Evolutionary conservation across 2,329 filamentous ascomycete genomes (phyloP).

Genomic region (Pseudogymnoascus sp.): DNA sequence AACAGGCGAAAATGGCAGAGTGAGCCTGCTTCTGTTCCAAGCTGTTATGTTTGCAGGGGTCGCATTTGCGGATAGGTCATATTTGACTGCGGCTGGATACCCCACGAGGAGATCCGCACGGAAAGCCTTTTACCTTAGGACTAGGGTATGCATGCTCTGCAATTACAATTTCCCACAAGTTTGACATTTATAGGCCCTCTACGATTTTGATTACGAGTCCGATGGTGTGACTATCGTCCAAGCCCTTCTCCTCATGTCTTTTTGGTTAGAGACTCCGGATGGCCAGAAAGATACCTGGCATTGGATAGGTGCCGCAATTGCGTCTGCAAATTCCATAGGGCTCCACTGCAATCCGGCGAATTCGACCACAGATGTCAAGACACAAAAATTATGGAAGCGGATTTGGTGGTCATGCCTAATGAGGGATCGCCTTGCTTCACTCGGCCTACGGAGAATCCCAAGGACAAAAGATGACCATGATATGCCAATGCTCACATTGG

Average conservation of each 20-base stretch:
- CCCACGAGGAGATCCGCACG: conserved; percentile 66
- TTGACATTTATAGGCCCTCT: conserved; percentile 48
- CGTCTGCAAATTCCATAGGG: conserved; percentile 81
- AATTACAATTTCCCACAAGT: background rate
- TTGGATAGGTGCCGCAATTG: conserved; percentile 92
- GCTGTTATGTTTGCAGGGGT: conserved; percentile 87
- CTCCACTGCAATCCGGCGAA: conserved; percentile 71
- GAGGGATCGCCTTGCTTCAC: conserved; percentile 77
- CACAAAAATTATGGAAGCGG: conserved; percentile 77
- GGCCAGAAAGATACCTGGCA: conserved; percentile 96
- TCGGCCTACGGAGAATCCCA: conserved; percentile 84
- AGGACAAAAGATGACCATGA: conserved; percentile 87
- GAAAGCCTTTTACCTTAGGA: conserved; percentile 77
- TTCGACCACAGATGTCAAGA: conserved; percentile 60
- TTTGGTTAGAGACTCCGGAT: conserved; percentile 91
- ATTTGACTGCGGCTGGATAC: conserved; percentile 68
- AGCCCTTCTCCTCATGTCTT: conserved; percentile 79
- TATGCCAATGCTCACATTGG: conserved; percentile 73
- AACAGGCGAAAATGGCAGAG: conserved; percentile 59
- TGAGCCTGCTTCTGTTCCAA: conserved; percentile 81
- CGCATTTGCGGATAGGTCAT: conserved; percentile 71
- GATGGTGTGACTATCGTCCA: conserved; percentile 82
- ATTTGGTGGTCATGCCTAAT: conserved; percentile 97
- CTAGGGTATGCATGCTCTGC: conserved; percentile 36
- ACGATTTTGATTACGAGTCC: conserved; percentile 87